Conservation (phyloP, 2,329 filamentous ascomycete species). For the Aspergillus sp. region DNA sequence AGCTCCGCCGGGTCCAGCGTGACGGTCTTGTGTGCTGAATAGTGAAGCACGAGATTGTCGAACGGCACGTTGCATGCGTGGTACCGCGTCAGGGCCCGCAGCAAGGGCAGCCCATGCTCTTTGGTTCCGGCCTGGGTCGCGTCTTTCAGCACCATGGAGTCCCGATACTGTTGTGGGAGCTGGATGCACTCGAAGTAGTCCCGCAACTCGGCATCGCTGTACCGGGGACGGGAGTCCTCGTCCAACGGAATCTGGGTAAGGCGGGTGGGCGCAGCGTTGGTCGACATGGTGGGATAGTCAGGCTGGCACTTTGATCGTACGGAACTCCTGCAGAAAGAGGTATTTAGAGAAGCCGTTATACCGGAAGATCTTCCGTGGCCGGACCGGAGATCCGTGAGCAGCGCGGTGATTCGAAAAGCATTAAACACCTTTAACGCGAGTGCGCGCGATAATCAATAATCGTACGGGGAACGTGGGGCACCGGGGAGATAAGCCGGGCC, state of each 20-base stretch:
- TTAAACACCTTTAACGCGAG: background rate
- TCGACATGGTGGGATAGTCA: slow-evolving; percentile 10
- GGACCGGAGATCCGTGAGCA: background rate
- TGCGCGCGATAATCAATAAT: background rate
- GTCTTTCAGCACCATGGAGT: slow-evolving; percentile 5
- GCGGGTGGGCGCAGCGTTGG: slow-evolving; percentile 2
- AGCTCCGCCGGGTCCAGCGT: slow-evolving; percentile 40
- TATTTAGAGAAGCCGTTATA: background rate
- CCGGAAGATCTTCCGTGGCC: background rate
- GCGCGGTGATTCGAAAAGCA: background rate
- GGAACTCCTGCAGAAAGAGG: background rate
- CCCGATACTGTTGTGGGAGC: slow-evolving; percentile 8
- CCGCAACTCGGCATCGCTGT: slow-evolving; percentile 7
- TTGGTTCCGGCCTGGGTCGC: slow-evolving; percentile 3
- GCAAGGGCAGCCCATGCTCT: slow-evolving; percentile 9
- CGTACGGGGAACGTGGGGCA: too few species aligned
- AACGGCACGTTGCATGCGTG: slow-evolving; percentile 29
- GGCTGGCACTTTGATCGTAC: background rate
- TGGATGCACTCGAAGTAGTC: slow-evolving; percentile 11
- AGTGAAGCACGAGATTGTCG: slow-evolving; percentile 49
- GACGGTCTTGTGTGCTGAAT: slow-evolving; percentile 34
- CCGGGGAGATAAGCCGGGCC: slow-evolving; percentile 1
- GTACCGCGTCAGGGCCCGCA: slow-evolving; percentile 9
- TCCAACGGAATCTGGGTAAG: slow-evolving; percentile 5
- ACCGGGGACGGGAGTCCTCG: slow-evolving; percentile 4